Evolutionary conservation across 371 early-diverging fungal genomes (phyloP).

Genomic region (Haplosporangium sp.): DNA sequence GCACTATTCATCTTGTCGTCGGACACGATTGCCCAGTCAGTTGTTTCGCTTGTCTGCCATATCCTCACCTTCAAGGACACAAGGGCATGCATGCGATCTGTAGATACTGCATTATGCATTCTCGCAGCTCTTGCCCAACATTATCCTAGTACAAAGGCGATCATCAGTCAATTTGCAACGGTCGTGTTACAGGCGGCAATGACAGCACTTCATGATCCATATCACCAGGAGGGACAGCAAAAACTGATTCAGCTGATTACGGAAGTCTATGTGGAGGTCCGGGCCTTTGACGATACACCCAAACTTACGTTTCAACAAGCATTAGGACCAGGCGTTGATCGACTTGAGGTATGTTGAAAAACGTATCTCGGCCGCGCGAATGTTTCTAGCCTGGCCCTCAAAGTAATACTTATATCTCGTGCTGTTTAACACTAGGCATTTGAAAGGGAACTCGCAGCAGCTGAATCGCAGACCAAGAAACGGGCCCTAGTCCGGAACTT

Average conservation of each 20-base stretch:
- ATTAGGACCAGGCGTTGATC: conserved; percentile 47
- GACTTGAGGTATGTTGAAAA: conserved; percentile 41
- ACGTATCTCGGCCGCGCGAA: not conserved
- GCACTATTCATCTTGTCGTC: conserved; percentile 41
- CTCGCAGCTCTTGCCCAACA: conserved; percentile 36
- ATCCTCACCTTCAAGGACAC: conserved; percentile 59
- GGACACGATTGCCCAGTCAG: conserved; percentile 32
- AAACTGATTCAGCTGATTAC: conserved; percentile 58
- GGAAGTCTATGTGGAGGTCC: conserved; percentile 58
- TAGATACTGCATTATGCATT: conserved; percentile 39
- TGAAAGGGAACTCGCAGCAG: conserved; percentile 28
- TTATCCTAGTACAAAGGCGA: conserved; percentile 36
- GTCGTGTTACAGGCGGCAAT: conserved; percentile 53
- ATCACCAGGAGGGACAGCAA: conserved; percentile 62
- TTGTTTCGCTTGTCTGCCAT: conserved; percentile 31
- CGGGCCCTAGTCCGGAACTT: conserved; percentile 56
- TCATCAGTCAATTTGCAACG: conserved; percentile 37
- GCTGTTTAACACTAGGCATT: conserved; percentile 24
- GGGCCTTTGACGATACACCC: conserved; percentile 50
- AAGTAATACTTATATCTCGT: not conserved
- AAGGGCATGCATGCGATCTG: conserved; percentile 41
- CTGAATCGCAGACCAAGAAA: conserved; percentile 48
- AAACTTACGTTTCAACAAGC: conserved; percentile 51
- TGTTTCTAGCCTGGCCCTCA: not conserved
- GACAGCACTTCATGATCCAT: conserved; percentile 64